Conservation (phyloP, 495 filamentous ascomycete genomes). For the Penicillium egyptiacum region DNA sequence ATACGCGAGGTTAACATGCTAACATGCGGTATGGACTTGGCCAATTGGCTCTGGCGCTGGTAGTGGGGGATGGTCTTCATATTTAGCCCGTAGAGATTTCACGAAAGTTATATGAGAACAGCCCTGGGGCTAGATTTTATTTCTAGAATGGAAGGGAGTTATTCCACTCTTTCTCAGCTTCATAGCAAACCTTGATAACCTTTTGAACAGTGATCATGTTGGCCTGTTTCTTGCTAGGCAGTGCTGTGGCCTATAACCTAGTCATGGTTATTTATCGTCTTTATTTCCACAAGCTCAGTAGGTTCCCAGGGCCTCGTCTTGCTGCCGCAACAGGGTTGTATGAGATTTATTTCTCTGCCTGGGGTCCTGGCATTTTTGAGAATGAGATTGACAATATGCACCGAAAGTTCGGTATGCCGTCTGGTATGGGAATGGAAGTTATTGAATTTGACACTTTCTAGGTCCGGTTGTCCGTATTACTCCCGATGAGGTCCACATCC, state of each 20-base stretch:
- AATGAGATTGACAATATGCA: constrained; percentile 47
- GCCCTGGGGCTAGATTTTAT: background rate
- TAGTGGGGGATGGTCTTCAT: background rate
- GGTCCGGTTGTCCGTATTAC: constrained; percentile 32
- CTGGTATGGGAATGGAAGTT: background rate
- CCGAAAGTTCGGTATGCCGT: constrained; percentile 34
- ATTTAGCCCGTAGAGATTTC: background rate
- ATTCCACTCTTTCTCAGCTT: background rate
- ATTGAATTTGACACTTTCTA: constrained; percentile 6
- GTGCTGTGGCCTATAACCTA: constrained; percentile 25
- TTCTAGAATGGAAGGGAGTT: background rate
- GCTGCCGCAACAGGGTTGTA: constrained; percentile 46
- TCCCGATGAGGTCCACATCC: constrained; percentile 27
- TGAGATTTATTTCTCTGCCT: constrained; percentile 50
- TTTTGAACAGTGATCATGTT: constrained; percentile 22
- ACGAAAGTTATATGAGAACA: background rate
- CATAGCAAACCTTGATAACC: background rate
- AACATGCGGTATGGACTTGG: constrained; percentile 7
- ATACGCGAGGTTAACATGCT: no score
- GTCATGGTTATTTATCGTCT: constrained; percentile 34
- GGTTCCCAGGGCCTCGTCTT: constrained; percentile 47
- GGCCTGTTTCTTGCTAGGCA: constrained; percentile 26
- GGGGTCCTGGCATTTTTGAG: constrained; percentile 39
- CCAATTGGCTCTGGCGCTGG: constrained; percentile 4
- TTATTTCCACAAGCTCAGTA: constrained; percentile 39